A percentile compares a stretch with the other conserved stretches of the same genome.
Conservation (phyloP, 2,329 filamentous ascomycete genomes). For the Phoma sp. region DNA sequence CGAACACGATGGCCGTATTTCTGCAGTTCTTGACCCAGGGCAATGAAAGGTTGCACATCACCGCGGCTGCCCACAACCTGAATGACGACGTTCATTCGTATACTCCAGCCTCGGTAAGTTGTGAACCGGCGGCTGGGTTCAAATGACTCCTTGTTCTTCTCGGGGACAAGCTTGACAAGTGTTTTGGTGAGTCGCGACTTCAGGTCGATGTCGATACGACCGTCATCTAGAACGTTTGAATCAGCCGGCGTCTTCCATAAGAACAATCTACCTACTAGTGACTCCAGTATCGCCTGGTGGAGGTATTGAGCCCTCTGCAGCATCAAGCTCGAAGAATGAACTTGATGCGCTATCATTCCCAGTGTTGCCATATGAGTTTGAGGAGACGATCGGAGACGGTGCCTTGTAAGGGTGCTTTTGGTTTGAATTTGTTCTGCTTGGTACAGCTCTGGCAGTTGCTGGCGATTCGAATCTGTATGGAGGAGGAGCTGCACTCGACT, state of each 20-base stretch:
- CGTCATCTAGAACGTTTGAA: conserved; percentile 24
- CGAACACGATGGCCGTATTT: conserved; percentile 34
- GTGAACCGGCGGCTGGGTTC: conserved; percentile 15
- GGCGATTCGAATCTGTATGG: conserved; percentile 1
- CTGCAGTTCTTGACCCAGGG: conserved; percentile 59
- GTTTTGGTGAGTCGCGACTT: conserved; percentile 27
- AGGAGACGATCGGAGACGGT: neutral
- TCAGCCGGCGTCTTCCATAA: neutral
- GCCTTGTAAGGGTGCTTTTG: neutral
- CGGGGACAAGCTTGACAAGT: conserved; percentile 28
- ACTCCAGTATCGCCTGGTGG: conserved; percentile 21
- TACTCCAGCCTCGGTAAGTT: conserved; percentile 2
- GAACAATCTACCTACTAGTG: conserved; percentile 8
- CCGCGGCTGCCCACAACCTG: conserved; percentile 62
- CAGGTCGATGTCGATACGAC: conserved; percentile 36
- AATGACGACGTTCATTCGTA: conserved; percentile 59
- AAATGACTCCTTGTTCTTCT: conserved; percentile 9
- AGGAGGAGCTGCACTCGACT: conserved; percentile 1
- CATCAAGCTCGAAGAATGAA: neutral
- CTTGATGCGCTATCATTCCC: neutral
- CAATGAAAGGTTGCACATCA: conserved; percentile 66
- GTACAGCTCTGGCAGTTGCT: neutral
- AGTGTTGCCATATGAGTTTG: neutral
- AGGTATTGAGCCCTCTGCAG: conserved; percentile 8
- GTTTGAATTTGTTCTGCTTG: neutral